phyloP scores from a whole-genome alignment of 768 basidiomycete genomes.

The Boletus pseudo-olivaceus region DNA sequence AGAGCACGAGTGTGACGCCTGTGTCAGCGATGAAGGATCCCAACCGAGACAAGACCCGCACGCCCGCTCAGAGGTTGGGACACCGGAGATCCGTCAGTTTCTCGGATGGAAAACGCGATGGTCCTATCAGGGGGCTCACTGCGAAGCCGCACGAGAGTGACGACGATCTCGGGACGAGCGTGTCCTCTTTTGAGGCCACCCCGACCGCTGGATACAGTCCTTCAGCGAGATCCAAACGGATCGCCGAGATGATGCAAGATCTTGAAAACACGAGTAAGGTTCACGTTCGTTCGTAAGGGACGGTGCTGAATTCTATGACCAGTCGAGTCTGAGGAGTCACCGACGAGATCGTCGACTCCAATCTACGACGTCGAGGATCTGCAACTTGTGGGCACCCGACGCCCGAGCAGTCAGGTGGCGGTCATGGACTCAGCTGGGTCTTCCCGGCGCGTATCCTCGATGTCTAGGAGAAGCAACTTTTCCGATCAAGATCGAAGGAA shows the following conservation, averaged over 20 bases:
- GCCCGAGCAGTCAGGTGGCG: slow-evolving; percentile 33
- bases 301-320: neutral
- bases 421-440: slow-evolving; percentile 21
- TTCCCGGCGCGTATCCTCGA: slow-evolving; percentile 43
- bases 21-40: slow-evolving; percentile 55
- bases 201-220: slow-evolving; percentile 37
- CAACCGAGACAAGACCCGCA: slow-evolving; percentile 46
- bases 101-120: slow-evolving; percentile 88
- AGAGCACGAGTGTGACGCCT: slow-evolving; percentile 50
- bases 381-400: slow-evolving; percentile 43
- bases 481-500: slow-evolving; percentile 37
- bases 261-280: slow-evolving; percentile 67
- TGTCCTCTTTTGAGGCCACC: slow-evolving; percentile 15
- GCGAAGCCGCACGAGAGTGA: slow-evolving; percentile 36
- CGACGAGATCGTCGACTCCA: slow-evolving; percentile 51
- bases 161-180: slow-evolving; percentile 30
- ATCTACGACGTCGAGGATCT: slow-evolving; percentile 45
- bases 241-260: slow-evolving; percentile 74
- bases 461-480: slow-evolving; percentile 39
- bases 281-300: slow-evolving; percentile 20
- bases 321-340: slow-evolving; percentile 46
- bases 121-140: slow-evolving; percentile 73
- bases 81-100: slow-evolving; percentile 92
- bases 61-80: slow-evolving; percentile 46
- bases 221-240: slow-evolving; percentile 74